Conservation (phyloP, 306 rosid species). For the Prinsepia uniflora region DNA sequence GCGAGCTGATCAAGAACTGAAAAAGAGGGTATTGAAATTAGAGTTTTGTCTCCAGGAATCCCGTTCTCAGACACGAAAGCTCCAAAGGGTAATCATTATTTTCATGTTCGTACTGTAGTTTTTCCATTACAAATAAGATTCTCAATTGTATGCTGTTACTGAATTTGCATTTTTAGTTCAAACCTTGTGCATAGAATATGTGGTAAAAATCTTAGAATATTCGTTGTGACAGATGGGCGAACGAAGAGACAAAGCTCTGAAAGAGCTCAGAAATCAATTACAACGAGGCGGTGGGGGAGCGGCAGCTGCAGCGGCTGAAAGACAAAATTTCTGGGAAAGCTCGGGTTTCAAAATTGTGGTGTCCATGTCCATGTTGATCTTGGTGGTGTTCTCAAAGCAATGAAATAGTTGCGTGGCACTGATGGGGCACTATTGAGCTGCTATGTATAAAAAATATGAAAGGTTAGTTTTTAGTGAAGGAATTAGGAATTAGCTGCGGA, state of each 20-base stretch:
- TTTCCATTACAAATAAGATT: background rate
- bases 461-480: conserved; percentile 15
- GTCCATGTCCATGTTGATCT: conserved; percentile 84
- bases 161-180: background rate
- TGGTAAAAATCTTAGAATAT: background rate
- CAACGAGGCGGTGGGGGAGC: conserved; percentile 38
- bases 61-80: conserved; percentile 87
- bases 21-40: conserved; percentile 84
- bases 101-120: background rate
- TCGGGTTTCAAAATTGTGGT: conserved; percentile 74
- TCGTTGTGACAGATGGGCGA: conserved; percentile 73
- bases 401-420: conserved; percentile 31
- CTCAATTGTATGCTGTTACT: background rate
- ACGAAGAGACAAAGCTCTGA: conserved; percentile 78
- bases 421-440: background rate
- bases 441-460: conserved; percentile 27
- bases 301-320: conserved; percentile 33
- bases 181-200: background rate
- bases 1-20: conserved; percentile 85
- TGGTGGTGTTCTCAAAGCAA: conserved; percentile 82
- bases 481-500: conserved; percentile 34
- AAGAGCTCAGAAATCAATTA: conserved; percentile 79
- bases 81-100: conserved; percentile 66
- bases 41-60: conserved; percentile 96
- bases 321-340: conserved; percentile 79